Conservation (phyloP, 129 eudicot genomes). For the Saussurea involucrata region DNA sequence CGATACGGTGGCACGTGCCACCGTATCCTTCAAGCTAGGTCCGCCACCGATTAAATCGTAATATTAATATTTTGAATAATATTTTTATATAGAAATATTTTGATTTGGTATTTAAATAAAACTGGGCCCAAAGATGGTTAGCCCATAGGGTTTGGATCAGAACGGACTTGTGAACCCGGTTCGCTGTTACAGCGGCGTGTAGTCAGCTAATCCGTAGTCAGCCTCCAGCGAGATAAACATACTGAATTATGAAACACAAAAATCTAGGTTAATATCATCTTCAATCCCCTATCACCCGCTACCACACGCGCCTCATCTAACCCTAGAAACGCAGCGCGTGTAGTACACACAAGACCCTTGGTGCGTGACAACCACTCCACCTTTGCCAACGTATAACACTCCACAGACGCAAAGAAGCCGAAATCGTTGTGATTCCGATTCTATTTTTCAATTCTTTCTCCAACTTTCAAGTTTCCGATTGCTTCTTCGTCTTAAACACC, state of each 20-base stretch:
- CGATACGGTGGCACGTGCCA: no score
- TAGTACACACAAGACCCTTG: background rate
- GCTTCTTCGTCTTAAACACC: background rate
- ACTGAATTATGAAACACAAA: conserved; percentile 10
- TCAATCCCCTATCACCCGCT: conserved; percentile 1
- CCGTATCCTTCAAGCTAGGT: no score
- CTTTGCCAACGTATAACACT: conserved; percentile 16
- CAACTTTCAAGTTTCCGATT: conserved; percentile 19
- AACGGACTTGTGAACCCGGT: background rate
- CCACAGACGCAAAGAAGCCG: conserved; percentile 24
- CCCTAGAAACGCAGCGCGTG: conserved; percentile 3
- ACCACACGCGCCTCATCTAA: conserved; percentile 2
- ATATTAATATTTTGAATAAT: no score
- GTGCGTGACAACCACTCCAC: conserved; percentile 28
- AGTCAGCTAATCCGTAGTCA: background rate
- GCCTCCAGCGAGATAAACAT: conserved; percentile 20
- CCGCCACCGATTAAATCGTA: no score
- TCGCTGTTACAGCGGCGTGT: background rate
- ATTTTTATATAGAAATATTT: no score
- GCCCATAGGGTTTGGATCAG: background rate
- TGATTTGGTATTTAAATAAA: background rate
- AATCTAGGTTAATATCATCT: conserved; percentile 8
- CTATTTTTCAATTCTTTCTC: conserved; percentile 6
- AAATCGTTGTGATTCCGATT: conserved; percentile 3
- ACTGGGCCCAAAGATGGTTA: background rate